Conservation (phyloP, 2,329 filamentous ascomycete species). For the Colletotrichum horii region DNA sequence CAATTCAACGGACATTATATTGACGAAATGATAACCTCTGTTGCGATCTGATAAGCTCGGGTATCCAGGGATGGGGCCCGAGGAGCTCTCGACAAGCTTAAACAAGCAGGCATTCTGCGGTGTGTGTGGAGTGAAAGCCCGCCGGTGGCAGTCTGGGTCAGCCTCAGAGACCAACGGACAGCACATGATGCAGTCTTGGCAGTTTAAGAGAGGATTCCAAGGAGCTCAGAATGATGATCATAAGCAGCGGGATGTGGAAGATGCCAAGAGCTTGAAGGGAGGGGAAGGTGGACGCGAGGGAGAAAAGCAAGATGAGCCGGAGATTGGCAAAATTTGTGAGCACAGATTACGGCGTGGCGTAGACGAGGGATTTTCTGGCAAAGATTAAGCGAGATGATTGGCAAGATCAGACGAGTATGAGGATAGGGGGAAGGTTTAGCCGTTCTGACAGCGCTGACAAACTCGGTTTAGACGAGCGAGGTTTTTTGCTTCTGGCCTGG, state of each 20-base stretch:
- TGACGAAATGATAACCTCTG: not conserved
- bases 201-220: not conserved
- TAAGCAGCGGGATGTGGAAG: not conserved
- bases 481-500: not conserved
- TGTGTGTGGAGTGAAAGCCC: conserved; percentile 11
- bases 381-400: conserved; percentile 7
- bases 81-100: conserved; percentile 6
- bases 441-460: not conserved
- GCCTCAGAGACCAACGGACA: conserved; percentile 7
- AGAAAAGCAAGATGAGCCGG: not conserved
- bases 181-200: conserved; percentile 18
- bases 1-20: not conserved
- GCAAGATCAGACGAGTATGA: not conserved
- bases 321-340: not conserved
- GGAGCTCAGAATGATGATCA: not conserved
- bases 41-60: conserved; percentile 11
- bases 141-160: not conserved
- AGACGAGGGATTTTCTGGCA: conserved; percentile 13
- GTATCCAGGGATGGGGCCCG: not conserved
- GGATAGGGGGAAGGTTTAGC: not conserved
- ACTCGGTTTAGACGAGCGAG: not conserved
- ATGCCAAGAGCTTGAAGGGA: not conserved
- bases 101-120: not conserved
- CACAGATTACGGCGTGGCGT: not conserved
- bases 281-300: conserved; percentile 7